Conservation (phyloP, 2,329 filamentous ascomycete species). For the Colletotrichum musicola region DNA sequence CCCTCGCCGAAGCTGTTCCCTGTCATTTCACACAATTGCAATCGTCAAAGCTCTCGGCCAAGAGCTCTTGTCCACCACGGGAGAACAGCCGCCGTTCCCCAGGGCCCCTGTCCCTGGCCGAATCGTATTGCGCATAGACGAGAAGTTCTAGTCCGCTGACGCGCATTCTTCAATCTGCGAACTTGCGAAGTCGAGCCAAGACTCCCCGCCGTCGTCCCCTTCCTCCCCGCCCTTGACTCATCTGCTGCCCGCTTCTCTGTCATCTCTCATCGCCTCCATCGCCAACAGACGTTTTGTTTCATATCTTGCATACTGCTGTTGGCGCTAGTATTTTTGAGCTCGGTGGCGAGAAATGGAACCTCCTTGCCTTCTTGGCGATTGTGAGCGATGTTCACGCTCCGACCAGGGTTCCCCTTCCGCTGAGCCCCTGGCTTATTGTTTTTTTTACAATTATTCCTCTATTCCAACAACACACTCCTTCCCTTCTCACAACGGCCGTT, state of each 20-base stretch:
- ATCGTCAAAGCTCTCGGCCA: neutral
- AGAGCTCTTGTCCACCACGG: neutral
- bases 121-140: neutral
- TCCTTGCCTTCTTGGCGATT: too few species aligned
- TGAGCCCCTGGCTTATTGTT: neutral
- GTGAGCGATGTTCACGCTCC: neutral
- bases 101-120: neutral
- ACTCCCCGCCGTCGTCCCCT: neutral
- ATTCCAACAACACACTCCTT: neutral
- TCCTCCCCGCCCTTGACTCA: slow-evolving; percentile 3
- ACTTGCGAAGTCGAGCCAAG: neutral
- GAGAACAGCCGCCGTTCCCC: neutral
- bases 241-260: slow-evolving; percentile 1
- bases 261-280: neutral
- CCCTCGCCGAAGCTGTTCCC: neutral
- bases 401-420: neutral
- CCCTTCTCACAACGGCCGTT: neutral
- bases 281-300: neutral
- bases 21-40: neutral
- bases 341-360: too few species aligned
- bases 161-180: slow-evolving; percentile 5
- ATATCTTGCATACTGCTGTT: neutral
- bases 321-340: too few species aligned
- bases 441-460: neutral
- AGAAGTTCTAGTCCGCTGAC: neutral